Conservation (phyloP, 805 yeast genomes). For the Zygosaccharomyces rouxii region DNA sequence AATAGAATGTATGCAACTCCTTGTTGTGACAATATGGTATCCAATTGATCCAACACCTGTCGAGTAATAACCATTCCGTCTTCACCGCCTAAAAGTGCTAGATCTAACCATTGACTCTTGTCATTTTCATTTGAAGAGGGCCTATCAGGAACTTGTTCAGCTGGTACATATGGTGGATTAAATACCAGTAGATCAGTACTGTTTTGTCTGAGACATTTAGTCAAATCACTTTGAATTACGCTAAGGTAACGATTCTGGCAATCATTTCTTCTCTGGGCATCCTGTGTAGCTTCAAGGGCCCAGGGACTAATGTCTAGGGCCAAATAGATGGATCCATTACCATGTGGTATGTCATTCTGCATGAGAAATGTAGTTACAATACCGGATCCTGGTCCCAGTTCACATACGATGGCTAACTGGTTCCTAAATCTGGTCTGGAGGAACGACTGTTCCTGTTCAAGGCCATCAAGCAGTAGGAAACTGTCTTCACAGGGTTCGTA, state of each 20-base stretch:
- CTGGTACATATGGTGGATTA: constrained; percentile 97
- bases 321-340: constrained; percentile 43
- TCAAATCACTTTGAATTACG: constrained; percentile 53
- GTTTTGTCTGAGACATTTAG: constrained; percentile 43
- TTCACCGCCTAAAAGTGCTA: constrained; percentile 85
- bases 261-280: constrained; percentile 41
- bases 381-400: constrained; percentile 92
- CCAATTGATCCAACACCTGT: constrained; percentile 51
- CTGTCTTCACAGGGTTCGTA: constrained; percentile 97
- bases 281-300: constrained; percentile 54
- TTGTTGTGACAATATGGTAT: constrained; percentile 43
- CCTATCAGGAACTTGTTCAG: constrained; percentile 60
- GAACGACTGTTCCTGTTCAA: constrained; percentile 54
- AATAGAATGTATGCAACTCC: constrained; percentile 88
- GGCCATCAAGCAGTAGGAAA: constrained; percentile 71
- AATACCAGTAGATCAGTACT: constrained; percentile 71
- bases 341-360: constrained; percentile 45
- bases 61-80: constrained; percentile 88
- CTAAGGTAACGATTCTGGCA: constrained; percentile 38
- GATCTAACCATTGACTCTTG: constrained; percentile 71
- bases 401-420: constrained; percentile 56
- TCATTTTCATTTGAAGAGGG: constrained; percentile 42
- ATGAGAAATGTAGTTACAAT: constrained; percentile 71
- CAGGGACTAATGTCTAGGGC: constrained; percentile 80
- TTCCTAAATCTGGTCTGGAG: constrained; percentile 32